Conservation (phyloP, 257 asterid species). For the Rauvolfia tetraphylla region DNA sequence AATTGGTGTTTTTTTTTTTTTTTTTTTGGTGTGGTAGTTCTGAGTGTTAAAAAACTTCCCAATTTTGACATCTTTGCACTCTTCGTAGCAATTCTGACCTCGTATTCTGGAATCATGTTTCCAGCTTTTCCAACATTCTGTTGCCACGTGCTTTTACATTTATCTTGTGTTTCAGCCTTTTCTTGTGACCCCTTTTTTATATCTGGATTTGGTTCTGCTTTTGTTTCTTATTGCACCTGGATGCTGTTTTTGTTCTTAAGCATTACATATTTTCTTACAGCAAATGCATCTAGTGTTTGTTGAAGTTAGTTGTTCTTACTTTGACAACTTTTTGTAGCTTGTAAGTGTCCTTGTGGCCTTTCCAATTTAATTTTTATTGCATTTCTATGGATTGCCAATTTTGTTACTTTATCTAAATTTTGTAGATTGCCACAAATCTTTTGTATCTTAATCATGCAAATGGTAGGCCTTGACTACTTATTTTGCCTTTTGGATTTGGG, state of each 20-base stretch:
- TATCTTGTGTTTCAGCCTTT: not conserved
- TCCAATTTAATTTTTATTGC: too few relatives aligned
- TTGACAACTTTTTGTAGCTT: not conserved
- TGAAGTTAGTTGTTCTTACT: not conserved
- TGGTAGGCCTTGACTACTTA: not conserved
- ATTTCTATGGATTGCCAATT: not conserved
- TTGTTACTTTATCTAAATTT: not conserved
- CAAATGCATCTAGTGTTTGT: not conserved
- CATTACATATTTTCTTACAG: not conserved
- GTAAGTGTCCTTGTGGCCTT: not conserved
- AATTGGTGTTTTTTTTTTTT: not conserved
- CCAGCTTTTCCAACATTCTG: not conserved
- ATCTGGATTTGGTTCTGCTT: not conserved
- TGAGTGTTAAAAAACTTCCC: not conserved
- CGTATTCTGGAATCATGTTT: not conserved
- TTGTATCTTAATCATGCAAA: not conserved
- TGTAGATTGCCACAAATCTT: not conserved
- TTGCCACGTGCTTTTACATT: not conserved
- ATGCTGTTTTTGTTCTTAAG: constrained; percentile 5
- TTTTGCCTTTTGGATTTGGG: not conserved
- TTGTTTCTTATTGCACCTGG: not conserved
- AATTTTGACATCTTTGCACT: not conserved
- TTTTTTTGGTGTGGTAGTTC: not conserved
- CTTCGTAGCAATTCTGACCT: not conserved
- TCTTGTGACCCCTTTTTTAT: not conserved